Evolutionary conservation across 768 basidiomycete genomes (phyloP).

Genomic region (Tylopilus sp.): DNA sequence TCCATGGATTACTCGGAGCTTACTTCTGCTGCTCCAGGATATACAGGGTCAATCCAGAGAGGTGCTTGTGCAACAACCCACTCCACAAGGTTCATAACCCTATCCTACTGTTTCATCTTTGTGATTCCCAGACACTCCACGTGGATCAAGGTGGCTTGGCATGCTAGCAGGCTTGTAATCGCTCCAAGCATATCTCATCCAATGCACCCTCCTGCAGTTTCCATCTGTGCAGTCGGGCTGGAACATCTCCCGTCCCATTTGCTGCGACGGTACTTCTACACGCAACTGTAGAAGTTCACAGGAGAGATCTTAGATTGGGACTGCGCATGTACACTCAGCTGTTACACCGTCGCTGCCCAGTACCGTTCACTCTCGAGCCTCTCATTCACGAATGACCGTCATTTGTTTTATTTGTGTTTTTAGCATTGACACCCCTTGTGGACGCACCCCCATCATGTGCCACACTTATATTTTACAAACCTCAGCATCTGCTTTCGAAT

Average conservation of each 20-base stretch:
- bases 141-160: constrained; percentile 5
- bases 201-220: constrained; percentile 11
- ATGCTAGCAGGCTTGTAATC: constrained; percentile 6
- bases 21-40: constrained; percentile 41
- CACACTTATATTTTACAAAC: constrained; percentile 11
- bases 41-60: constrained; percentile 61
- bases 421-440: constrained; percentile 13
- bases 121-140: constrained; percentile 4
- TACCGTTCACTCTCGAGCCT: constrained; percentile 14
- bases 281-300: constrained; percentile 8
- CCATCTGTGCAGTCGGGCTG: constrained; percentile 6
- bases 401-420: constrained; percentile 23
- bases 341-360: constrained; percentile 23
- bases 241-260: constrained; percentile 1
- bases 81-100: constrained; percentile 61
- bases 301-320: constrained; percentile 13
- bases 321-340: constrained; percentile 18
- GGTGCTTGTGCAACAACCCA: constrained; percentile 66
- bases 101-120: background rate
- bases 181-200: constrained; percentile 3
- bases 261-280: constrained; percentile 8
- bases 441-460: constrained; percentile 10
- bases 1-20: constrained; percentile 3
- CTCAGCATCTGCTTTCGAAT: constrained; percentile 15
- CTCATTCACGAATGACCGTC: constrained; percentile 20